Evolutionary conservation across 345 rosid genomes (phyloP).

Genomic region (Lenwebbia sp.): DNA sequence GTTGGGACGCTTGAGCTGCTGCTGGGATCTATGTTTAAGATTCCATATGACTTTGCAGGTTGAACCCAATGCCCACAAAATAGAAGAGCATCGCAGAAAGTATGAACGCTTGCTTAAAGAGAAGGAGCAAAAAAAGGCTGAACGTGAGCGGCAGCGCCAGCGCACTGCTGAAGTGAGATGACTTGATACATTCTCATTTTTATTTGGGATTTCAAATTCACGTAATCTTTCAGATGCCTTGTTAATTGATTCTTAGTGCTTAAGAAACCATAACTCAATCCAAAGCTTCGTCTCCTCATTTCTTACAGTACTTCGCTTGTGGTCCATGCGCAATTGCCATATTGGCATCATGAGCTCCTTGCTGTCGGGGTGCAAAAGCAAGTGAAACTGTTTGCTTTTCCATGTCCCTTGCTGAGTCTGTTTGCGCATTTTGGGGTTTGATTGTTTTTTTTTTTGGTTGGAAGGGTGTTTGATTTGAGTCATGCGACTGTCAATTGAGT

Average conservation of each 20-base stretch:
- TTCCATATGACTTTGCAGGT: conserved; percentile 33
- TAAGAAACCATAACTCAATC: neutral
- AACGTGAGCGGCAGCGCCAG: conserved; percentile 25
- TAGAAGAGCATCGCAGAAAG: conserved; percentile 65
- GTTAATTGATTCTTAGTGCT: neutral
- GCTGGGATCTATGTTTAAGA: neutral
- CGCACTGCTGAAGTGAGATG: conserved; percentile 43
- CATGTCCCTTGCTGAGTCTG: neutral
- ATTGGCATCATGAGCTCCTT: neutral
- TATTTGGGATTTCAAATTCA: neutral
- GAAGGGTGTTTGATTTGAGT: neutral
- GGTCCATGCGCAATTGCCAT: neutral
- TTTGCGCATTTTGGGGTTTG: neutral
- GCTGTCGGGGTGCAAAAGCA: neutral
- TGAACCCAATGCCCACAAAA: conserved; percentile 66
- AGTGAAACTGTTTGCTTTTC: neutral
- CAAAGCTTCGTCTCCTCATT: neutral
- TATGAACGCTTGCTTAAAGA: conserved; percentile 63
- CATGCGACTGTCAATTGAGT: neutral
- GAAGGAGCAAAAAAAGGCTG: conserved; percentile 45
- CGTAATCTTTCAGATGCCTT: neutral
- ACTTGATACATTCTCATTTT: neutral
- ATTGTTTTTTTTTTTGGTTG: neutral
- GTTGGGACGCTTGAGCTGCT: neutral
- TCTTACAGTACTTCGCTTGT: neutral